Percentiles rank a stretch among this genome's conserved stretches.
Evolutionary conservation across 1,284 basidiomycete species (phyloP).

Genomic region (Ganoderma sp.): DNA sequence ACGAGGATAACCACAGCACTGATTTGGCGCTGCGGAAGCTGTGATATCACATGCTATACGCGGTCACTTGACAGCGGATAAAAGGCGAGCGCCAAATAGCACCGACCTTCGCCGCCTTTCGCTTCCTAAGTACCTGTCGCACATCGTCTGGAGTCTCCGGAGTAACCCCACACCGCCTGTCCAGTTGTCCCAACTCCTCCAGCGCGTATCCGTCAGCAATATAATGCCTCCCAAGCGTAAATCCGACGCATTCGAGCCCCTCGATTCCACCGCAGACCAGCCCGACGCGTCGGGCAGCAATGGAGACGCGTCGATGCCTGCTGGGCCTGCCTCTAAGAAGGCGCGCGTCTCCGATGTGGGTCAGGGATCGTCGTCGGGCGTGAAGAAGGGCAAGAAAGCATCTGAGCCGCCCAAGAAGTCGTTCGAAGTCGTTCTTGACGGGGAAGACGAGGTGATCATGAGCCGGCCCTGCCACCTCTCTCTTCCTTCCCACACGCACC

Average conservation of each 20-base stretch:
- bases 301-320: conserved; percentile 13
- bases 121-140: not conserved
- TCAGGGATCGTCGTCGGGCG: conserved; percentile 32
- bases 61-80: conserved; percentile 19
- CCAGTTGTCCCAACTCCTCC: not conserved
- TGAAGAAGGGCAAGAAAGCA: conserved; percentile 36
- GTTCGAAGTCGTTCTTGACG: conserved; percentile 43
- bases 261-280: conserved; percentile 14
- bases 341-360: conserved; percentile 56
- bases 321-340: conserved; percentile 49
- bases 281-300: conserved; percentile 13
- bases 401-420: conserved; percentile 31
- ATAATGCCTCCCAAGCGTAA: conserved; percentile 41
- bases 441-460: conserved; percentile 38
- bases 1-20: no score
- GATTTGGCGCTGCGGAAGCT: conserved; percentile 11
- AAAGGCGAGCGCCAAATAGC: conserved; percentile 8
- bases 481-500: not conserved
- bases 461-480: conserved; percentile 1
- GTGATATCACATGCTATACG: conserved; percentile 27
- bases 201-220: not conserved
- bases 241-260: conserved; percentile 35
- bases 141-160: not conserved
- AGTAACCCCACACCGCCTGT: not conserved
- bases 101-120: conserved; percentile 1